Conservation (phyloP, 2,329 filamentous ascomycete species). For the Camillea tinctor region DNA sequence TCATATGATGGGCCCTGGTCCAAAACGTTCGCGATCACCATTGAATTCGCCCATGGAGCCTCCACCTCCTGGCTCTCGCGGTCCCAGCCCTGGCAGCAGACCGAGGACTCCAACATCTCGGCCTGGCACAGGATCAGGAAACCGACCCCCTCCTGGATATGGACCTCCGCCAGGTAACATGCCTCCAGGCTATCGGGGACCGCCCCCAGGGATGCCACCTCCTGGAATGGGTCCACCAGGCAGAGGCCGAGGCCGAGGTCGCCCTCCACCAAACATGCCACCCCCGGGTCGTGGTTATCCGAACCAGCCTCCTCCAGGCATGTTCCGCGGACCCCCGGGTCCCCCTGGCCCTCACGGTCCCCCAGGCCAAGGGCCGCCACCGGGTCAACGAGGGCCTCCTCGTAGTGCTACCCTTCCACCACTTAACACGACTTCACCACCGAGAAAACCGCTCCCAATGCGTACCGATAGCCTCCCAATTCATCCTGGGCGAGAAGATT, state of each 20-base stretch:
- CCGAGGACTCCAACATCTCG: constrained; percentile 30
- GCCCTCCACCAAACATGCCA: constrained; percentile 27
- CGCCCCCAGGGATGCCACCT: constrained; percentile 30
- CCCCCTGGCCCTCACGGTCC: constrained; percentile 18
- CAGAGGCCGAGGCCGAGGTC: constrained; percentile 24
- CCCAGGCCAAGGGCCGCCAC: too few species aligned
- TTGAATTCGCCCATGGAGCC: constrained; percentile 34
- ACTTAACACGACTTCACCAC: constrained; percentile 42
- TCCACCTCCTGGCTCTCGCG: constrained; percentile 33
- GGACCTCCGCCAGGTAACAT: constrained; percentile 23
- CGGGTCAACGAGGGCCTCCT: constrained; percentile 17
- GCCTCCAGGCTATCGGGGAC: constrained; percentile 33
- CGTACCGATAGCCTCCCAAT: constrained; percentile 36
- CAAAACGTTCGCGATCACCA: constrained; percentile 46
- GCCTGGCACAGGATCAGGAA: constrained; percentile 26
- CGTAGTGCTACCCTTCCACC: constrained; percentile 11
- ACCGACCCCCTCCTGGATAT: constrained; percentile 24
- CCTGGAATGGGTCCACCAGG: constrained; percentile 16
- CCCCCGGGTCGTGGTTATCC: constrained; percentile 28
- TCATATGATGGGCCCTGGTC: constrained; percentile 40
- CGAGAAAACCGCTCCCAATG: constrained; percentile 52
- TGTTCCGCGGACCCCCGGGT: constrained; percentile 26
- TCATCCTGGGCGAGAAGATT: constrained; percentile 40
- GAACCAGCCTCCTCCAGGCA: constrained; percentile 26
- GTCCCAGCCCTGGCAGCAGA: constrained; percentile 33